Evolutionary conservation across 1,139 yeast species (phyloP), one percentile per base, ranked within the genome.

Genomic region (Taphrina pruni): DNA sequence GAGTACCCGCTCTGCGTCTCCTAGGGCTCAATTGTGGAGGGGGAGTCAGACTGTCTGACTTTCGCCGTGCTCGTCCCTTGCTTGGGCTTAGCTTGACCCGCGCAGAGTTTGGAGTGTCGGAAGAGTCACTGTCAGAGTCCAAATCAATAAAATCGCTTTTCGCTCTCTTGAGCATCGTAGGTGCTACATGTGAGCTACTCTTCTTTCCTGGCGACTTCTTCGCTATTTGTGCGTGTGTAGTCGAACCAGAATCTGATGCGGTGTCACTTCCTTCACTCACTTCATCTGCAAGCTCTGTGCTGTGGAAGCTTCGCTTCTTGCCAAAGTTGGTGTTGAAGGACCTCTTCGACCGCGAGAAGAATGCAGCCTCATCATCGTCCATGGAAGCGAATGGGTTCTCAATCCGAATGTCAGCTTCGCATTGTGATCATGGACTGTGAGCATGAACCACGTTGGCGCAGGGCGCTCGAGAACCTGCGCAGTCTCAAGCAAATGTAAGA

Each of bases 21-120:
- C 62, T 17, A 5, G 62, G 62, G 14, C 48, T 58, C 62, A 52
- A 11, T 17, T 62, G 61, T 26, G 67, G 67, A 35, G 67, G 67
- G 1, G 67, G 67, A 41, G 67, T 55, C 67, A 64, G 12, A 36
- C 67, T 64, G 21, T 39, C 62, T 43, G 62, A 58, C 17, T 48
- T 43, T 5, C 62, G 43, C 35, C 43, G 43, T 36, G 20, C n/a
- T 54, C 58, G 58, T 50, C 54, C 54, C 11, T 50, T 50, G 14
- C 36, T 7, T 21, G 12, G 8, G 9, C 21, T 8, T 50, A 7
- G 20, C 17, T n/a, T 45, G 20, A 11, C 48, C 48, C 20, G 8
- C 8, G 20, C 20, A n/a, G 17, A 35, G 20, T 11, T 50, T 6
- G 35, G 36, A 21, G 12, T 21, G 54, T 21, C 54, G n/a, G 32